A percentile compares a stretch with the other conserved stretches of the same genome.
phyloP scores from a whole-genome alignment of 2,329 filamentous ascomycete species.

The Colletotrichum ledebouriae region DNA sequence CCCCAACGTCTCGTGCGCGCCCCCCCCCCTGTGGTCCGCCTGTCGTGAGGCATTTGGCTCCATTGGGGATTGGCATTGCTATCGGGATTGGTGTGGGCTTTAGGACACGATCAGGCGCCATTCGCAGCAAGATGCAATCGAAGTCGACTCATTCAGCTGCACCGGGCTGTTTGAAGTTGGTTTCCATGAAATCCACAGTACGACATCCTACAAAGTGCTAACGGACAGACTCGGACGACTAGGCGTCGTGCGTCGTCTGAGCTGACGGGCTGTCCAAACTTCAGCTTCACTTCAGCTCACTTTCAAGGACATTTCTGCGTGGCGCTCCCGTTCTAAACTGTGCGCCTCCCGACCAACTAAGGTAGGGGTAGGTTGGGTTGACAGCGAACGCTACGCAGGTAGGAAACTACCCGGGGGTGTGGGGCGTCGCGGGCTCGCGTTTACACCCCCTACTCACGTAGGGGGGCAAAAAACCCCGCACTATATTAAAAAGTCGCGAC shows the following conservation, averaged over 20 bases:
- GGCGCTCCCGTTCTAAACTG: neutral
- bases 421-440: too few relatives aligned
- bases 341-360: neutral
- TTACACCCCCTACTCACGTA: too few relatives aligned
- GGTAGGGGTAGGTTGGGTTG: neutral
- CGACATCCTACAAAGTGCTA: constrained; percentile 8
- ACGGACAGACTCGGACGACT: constrained; percentile 4
- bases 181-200: constrained; percentile 11
- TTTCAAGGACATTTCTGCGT: neutral
- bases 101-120: neutral
- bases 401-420: too few relatives aligned
- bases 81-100: too few relatives aligned
- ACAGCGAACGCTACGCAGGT: neutral
- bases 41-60: neutral
- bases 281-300: constrained; percentile 5
- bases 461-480: too few relatives aligned
- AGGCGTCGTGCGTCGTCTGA: constrained; percentile 28
- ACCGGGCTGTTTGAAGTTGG: constrained; percentile 24
- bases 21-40: constrained; percentile 5
- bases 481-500: too few relatives aligned
- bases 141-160: constrained; percentile 13
- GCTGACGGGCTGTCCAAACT: constrained; percentile 36
- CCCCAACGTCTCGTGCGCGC: constrained; percentile 18
- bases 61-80: too few relatives aligned
- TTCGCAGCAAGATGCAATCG: constrained; percentile 6